Conservation (phyloP, 2,329 filamentous ascomycete genomes). For the Decorospora gaudefroyi region DNA sequence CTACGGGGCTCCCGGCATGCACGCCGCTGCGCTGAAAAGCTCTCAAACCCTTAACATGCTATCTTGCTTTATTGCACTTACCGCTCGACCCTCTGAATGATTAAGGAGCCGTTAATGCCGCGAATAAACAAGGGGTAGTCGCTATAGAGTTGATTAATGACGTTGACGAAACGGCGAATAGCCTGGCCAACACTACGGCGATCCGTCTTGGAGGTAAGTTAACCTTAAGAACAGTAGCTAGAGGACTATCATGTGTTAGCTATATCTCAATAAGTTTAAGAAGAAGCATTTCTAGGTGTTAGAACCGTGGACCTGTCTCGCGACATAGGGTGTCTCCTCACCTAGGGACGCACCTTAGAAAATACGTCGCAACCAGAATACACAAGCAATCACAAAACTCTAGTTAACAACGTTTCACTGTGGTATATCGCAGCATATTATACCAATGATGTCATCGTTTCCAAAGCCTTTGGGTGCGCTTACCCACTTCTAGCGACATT, state of each 20-base stretch:
- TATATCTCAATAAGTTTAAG: slow-evolving; percentile 1
- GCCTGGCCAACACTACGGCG: not conserved
- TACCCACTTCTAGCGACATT: slow-evolving; percentile 12
- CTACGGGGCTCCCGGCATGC: no score
- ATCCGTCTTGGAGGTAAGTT: not conserved
- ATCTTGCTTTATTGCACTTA: not conserved
- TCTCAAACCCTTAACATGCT: no score
- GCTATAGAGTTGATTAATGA: not conserved
- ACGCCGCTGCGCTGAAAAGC: no score
- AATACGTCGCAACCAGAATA: no score
- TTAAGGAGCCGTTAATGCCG: not conserved
- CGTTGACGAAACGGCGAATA: not conserved
- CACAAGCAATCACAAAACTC: no score
- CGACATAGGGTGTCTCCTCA: slow-evolving; percentile 3
- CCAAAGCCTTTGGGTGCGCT: slow-evolving; percentile 13
- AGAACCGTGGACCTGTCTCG: slow-evolving; percentile 3
- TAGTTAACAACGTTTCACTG: no score
- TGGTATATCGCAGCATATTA: not conserved
- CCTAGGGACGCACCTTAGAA: no score
- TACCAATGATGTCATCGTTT: slow-evolving; percentile 6
- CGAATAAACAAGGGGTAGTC: slow-evolving; percentile 1
- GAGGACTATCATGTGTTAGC: slow-evolving; percentile 1
- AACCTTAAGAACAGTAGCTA: not conserved
- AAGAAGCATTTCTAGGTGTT: not conserved
- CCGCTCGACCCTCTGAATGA: not conserved